Percentiles rank a stretch among this genome's conserved stretches.
Conservation (phyloP, 2,329 filamentous ascomycete genomes). For the Diaporthe australafricana region DNA sequence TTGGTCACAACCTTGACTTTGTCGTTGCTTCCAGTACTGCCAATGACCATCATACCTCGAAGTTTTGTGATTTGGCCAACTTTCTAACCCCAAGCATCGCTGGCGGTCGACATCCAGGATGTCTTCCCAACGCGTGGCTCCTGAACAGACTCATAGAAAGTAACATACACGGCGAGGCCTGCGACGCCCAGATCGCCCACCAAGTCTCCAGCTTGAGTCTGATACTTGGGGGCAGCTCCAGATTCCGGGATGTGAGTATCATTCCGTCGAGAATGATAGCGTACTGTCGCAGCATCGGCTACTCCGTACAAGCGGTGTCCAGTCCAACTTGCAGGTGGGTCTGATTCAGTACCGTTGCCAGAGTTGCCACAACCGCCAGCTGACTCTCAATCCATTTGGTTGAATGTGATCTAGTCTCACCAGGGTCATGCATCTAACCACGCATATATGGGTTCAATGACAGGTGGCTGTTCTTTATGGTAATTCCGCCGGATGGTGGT, state of each 20-base stretch:
- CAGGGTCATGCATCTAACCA: too few species aligned
- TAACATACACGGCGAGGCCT: constrained; percentile 77
- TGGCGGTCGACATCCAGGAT: not conserved
- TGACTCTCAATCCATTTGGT: too few species aligned
- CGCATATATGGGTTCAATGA: too few species aligned
- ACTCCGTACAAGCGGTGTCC: not conserved
- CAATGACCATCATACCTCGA: constrained; percentile 61
- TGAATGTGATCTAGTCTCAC: too few species aligned
- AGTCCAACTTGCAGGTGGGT: too few species aligned
- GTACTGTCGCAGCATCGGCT: not conserved
- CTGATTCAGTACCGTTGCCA: too few species aligned
- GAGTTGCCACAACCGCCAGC: too few species aligned
- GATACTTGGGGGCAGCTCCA: not conserved
- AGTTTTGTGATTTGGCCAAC: constrained; percentile 74
- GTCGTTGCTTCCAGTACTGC: constrained; percentile 63
- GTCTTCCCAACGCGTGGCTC: constrained; percentile 71
- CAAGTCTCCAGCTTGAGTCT: not conserved
- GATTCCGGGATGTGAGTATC: not conserved
- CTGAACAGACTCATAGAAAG: constrained; percentile 70
- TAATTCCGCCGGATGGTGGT: too few species aligned
- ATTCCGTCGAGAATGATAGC: not conserved
- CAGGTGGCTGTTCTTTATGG: too few species aligned
- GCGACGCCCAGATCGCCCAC: constrained; percentile 52
- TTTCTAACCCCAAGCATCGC: constrained; percentile 54
- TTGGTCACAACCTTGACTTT: constrained; percentile 64